Evolutionary conservation across 1,284 basidiomycete genomes (phyloP).

Genomic region (Papiliotrema laurentii): DNA sequence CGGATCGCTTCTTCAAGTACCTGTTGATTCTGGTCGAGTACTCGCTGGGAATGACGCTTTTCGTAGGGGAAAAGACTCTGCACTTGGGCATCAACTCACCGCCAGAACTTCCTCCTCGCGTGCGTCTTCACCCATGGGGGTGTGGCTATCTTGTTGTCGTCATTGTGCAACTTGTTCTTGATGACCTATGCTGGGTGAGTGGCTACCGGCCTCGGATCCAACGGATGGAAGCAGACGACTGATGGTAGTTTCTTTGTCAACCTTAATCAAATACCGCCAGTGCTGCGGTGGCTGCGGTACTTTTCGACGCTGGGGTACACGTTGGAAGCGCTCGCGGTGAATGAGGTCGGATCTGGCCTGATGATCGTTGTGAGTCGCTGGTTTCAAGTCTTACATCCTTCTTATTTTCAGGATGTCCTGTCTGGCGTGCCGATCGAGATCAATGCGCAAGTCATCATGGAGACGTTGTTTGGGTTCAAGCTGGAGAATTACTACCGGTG

Average conservation of each 20-base stretch:
- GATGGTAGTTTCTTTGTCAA: constrained; percentile 62
- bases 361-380: constrained; percentile 55
- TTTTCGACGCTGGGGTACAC: constrained; percentile 53
- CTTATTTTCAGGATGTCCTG: constrained; percentile 52
- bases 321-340: constrained; percentile 77
- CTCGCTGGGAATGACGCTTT: constrained; percentile 75
- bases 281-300: constrained; percentile 81
- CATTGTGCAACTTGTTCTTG: constrained; percentile 69
- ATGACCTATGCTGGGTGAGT: constrained; percentile 66
- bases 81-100: not conserved
- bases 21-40: constrained; percentile 70
- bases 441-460: constrained; percentile 75
- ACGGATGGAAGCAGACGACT: constrained; percentile 5
- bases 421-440: constrained; percentile 75
- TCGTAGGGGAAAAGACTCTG: constrained; percentile 57
- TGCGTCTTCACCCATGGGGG: constrained; percentile 75
- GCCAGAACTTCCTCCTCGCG: constrained; percentile 79
- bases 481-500: constrained; percentile 67
- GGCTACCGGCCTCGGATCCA: not conserved
- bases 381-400: not conserved
- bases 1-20: constrained; percentile 75
- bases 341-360: constrained; percentile 79
- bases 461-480: constrained; percentile 71
- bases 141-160: constrained; percentile 76
- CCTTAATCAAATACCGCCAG: constrained; percentile 69